phyloP scores from a whole-genome alignment of 768 basidiomycete species.

The Boletellus ananas region DNA sequence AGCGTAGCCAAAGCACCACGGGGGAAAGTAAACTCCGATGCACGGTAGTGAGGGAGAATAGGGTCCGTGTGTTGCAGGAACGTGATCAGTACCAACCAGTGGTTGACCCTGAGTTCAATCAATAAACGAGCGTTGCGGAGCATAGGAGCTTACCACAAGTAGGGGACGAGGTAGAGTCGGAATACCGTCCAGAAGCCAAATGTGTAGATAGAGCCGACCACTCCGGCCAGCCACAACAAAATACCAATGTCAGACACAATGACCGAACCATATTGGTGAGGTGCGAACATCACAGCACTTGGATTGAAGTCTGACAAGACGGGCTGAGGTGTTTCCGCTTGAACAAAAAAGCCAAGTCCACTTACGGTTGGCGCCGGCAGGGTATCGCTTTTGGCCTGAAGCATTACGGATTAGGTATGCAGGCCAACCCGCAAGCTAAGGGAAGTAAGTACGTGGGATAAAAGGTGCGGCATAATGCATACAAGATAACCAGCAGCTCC shows the following conservation, averaged over 20 bases:
- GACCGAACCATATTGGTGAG: constrained; percentile 74
- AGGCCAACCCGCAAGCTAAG: constrained; percentile 79
- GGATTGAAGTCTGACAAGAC: constrained; percentile 67
- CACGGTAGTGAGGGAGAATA: constrained; percentile 88
- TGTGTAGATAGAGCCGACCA: constrained; percentile 53
- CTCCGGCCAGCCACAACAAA: constrained; percentile 59
- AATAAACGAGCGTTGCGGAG: background rate
- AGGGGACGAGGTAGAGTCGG: constrained; percentile 80
- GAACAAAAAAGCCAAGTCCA: constrained; percentile 9
- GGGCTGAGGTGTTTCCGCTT: background rate
- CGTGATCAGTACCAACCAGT: constrained; percentile 95
- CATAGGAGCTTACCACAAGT: constrained; percentile 58
- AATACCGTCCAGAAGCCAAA: constrained; percentile 72
- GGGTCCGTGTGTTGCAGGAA: constrained; percentile 99
- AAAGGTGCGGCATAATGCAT: constrained; percentile 14
- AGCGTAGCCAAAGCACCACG: constrained; percentile 92
- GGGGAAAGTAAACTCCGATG: constrained; percentile 84
- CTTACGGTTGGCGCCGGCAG: constrained; percentile 74
- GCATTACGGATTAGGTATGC: constrained; percentile 79
- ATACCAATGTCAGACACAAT: constrained; percentile 82
- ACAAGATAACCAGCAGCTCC: constrained; percentile 60
- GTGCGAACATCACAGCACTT: constrained; percentile 72
- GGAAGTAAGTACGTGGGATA: background rate
- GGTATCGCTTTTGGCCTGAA: constrained; percentile 82
- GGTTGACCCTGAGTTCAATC: constrained; percentile 58